Base-by-base conservation (phyloP, 2,329 filamentous ascomycete genomes). In the Thelonectria discophora region DNA sequence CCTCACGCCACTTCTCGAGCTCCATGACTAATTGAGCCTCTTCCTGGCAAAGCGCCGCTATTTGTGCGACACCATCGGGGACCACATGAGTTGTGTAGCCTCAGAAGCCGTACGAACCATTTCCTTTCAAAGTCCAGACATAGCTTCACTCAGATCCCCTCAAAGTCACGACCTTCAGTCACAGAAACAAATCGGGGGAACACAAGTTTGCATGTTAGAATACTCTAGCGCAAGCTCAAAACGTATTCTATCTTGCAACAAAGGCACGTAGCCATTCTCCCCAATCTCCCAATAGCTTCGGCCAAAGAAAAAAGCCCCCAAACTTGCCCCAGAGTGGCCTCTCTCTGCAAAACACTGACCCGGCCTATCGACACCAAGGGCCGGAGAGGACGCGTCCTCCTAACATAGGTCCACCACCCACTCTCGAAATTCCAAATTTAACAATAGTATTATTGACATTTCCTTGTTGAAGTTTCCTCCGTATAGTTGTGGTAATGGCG, bases 301-400 rank as follows among this genome's bases (percentile, higher is more conserved):
- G 45, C 55, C 40, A 32, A 48, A 37, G 46, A 24, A 39, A 48
- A 47, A 34, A 52, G 45, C 45, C 59, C 34, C 66, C 56, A 65
- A 63, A 40, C 24, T 50, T 34, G 40, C 58, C 53, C 53, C 39
- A 52, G 43, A 55, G 49, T 51, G 52, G 54, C 60, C 52, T 32
- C 47, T 55, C 52, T 56, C 51, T 34, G 48, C 53, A 60, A 50
- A 60, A 18, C 50, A 58, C 34, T 63, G 58, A 42, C 15, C 49
- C 43, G 57, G 42, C 53, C 37, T n/a, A 70, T 59, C 45, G 54
- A 62, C 55, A 57, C 39, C 56, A 53, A 45, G 51, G 48, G 21
- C 55, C 27, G 40, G 60, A 32, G 58, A 56, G 21, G 30, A 30
- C 48, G 32, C n/a, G 18, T 45, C 40, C 20, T 34, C 43, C 48